Evolutionary conservation across 1,139 yeast species (phyloP), one percentile per base, ranked within the genome.

Genomic region (Scheffersomyces illinoinensis): DNA sequence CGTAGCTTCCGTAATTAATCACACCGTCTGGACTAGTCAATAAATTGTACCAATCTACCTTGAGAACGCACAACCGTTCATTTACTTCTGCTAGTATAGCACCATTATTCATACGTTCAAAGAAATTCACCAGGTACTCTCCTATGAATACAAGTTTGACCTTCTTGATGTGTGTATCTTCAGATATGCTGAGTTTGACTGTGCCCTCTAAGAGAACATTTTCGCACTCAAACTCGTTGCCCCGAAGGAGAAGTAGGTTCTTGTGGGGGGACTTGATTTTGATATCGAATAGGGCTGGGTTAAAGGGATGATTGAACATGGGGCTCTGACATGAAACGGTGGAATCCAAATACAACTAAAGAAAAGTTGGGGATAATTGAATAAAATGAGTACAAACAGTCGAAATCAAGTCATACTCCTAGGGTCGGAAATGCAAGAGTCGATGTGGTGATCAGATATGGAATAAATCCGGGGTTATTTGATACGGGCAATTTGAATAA

Each of bases 41-140:
- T 26, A 89, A 71, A 64, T 89, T 88, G 54, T 81, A 79, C 93
- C 93, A 89, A 18, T 74, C 77, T 26, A 83, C 85, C 54, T 82
- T 82, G 59, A 88, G 75, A 1, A 85, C 77, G 47, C 82, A 77
- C 17, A 77, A 70, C 51, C 83, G 79, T 63, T 87, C 90, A 57
- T 77, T 76, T 5, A 84, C 82, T 20, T 83, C 83, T 56, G 82
- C 81, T 5, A 76, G 71, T 33, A 75, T 63, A 7, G 69, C 64
- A 1, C 78, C 78, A 21, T 71, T 71, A 7, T 69, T 69, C 60
- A 75, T 78, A 48, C 78, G 73, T 61, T 81, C 85, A 53, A 82
- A 70, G 68, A 82, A 88, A 58, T 86, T 88, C 39, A 87, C 72
- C 58, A 82, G 79, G 68, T 81, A 85, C 47, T 81, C 84, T 0